These are phyloP conservation scores for Iris pallida DNA, from an alignment of 116 monocot genomes.

Conservation along the genomic window DNA sequence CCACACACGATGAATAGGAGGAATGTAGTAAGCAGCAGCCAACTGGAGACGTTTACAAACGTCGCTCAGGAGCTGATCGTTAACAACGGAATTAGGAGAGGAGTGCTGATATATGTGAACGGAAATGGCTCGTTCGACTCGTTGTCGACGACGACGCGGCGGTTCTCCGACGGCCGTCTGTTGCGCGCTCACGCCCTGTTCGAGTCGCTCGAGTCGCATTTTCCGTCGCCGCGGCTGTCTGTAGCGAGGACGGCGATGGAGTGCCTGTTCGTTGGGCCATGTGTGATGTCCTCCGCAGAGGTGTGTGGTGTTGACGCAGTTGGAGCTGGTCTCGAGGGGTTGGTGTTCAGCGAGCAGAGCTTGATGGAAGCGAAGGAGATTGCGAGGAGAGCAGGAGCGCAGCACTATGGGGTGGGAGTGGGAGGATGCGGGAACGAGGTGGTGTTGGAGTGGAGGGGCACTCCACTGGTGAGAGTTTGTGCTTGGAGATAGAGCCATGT, in stretches of 20 bases:
- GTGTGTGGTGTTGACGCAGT: background rate
- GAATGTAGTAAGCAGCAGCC: background rate
- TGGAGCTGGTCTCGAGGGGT: background rate
- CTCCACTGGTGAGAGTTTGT: too few relatives aligned
- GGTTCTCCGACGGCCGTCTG: slow-evolving; percentile 14
- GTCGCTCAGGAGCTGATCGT: slow-evolving; percentile 3
- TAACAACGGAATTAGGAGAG: background rate
- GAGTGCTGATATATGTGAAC: slow-evolving; percentile 6
- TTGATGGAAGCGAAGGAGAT: slow-evolving; percentile 17
- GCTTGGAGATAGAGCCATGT: too few relatives aligned
- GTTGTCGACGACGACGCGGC: background rate
- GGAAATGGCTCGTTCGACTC: slow-evolving; percentile 1
- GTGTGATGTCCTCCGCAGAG: background rate
- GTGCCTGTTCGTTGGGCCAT: slow-evolving; percentile 10
- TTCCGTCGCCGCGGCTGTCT: slow-evolving; percentile 2
- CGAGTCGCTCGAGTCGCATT: slow-evolving; percentile 16
- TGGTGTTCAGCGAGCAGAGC: slow-evolving; percentile 3
- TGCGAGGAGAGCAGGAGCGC: slow-evolving; percentile 1
- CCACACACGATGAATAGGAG: slow-evolving; percentile 21
- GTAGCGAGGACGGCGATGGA: slow-evolving; percentile 20
- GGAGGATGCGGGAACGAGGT: too few relatives aligned
- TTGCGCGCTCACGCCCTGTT: slow-evolving; percentile 16
- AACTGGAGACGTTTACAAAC: slow-evolving; percentile 9
- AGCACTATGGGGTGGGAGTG: background rate
- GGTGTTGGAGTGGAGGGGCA: too few relatives aligned